Conservation (phyloP, 768 basidiomycete genomes). For the Tylopilus vinaceipallidus region DNA sequence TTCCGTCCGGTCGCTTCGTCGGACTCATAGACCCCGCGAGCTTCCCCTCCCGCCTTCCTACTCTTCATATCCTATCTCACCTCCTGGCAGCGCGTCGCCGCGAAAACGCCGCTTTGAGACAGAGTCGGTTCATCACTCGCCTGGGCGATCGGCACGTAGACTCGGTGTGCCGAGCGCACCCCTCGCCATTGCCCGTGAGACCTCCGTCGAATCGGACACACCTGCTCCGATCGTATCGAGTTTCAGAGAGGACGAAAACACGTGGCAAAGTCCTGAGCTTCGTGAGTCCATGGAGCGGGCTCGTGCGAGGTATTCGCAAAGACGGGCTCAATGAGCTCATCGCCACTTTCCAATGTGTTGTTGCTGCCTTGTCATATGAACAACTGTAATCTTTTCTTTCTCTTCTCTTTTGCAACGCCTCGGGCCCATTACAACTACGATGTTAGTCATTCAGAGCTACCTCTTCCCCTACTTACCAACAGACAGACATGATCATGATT, state of each 20-base stretch:
- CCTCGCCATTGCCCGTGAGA: conserved; percentile 24
- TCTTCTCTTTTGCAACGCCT: background rate
- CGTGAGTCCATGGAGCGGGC: conserved; percentile 72
- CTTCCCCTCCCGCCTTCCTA: conserved; percentile 31
- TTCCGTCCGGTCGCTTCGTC: conserved; percentile 28
- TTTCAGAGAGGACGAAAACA: conserved; percentile 44
- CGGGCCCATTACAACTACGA: background rate
- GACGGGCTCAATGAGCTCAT: conserved; percentile 12
- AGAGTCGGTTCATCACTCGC: conserved; percentile 19
- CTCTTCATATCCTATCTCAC: conserved; percentile 25
- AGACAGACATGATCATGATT: background rate
- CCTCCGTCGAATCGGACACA: conserved; percentile 36
- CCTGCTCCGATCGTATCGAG: conserved; percentile 21
- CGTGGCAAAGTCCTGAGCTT: conserved; percentile 65
- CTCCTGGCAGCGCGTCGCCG: conserved; percentile 34
- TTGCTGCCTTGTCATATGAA: background rate
- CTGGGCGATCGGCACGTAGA: conserved; percentile 20
- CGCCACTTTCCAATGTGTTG: background rate
- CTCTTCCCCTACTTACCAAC: background rate
- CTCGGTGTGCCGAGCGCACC: conserved; percentile 16
- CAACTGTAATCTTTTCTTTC: background rate
- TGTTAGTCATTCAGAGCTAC: conserved; percentile 5
- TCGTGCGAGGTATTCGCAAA: conserved; percentile 37
- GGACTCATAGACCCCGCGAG: conserved; percentile 20
- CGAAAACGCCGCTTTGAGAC: conserved; percentile 32